Conservation (phyloP, 176 grass and related monocot species). For the Triticum turgidum region DNA sequence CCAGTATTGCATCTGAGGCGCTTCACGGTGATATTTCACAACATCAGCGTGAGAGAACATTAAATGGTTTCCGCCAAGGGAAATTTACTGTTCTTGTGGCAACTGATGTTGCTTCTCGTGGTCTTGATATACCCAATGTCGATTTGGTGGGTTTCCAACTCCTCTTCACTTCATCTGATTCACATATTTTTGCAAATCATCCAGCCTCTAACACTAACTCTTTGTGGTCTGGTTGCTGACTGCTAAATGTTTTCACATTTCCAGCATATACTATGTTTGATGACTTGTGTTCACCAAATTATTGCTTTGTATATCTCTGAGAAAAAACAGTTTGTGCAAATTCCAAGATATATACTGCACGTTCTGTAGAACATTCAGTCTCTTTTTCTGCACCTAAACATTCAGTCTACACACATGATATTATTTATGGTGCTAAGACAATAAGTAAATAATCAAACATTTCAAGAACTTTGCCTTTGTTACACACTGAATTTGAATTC, state of each 20-base stretch:
- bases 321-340: not conserved
- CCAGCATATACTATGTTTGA: conserved; percentile 8
- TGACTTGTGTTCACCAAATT: not conserved
- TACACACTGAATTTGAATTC: not conserved
- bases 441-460: not conserved
- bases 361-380: not conserved
- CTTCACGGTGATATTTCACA: conserved; percentile 99
- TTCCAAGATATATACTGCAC: not conserved
- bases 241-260: not conserved
- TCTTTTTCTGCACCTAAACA: not conserved
- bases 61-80: conserved; percentile 92
- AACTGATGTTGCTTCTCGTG: conserved; percentile 96
- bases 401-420: not conserved
- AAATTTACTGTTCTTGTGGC: conserved; percentile 98
- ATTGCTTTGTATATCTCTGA: not conserved
- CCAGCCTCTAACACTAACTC: conserved; percentile 1
- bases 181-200: conserved; percentile 4
- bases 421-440: not conserved
- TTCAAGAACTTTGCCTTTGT: not conserved
- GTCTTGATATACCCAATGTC: conserved; percentile 98
- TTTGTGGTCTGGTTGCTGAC: not conserved
- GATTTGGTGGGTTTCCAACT: conserved; percentile 72
- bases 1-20: conserved; percentile 94
- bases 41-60: conserved; percentile 94
- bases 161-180: conserved; percentile 39